phyloP scores from a whole-genome alignment of 306 rosid genomes.

The Prosopis cineraria region DNA sequence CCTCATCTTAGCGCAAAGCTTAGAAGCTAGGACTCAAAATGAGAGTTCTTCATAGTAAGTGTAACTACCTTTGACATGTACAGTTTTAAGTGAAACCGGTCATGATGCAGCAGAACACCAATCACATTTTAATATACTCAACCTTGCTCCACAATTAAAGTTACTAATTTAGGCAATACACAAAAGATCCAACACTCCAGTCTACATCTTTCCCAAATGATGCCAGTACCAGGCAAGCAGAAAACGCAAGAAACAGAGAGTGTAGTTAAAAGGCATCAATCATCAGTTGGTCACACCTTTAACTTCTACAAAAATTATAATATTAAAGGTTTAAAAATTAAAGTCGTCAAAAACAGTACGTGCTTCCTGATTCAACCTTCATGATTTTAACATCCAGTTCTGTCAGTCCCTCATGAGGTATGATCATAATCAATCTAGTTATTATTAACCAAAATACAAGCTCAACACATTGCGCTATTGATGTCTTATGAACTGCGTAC shows the following conservation, averaged over 20 bases:
- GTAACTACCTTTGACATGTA: background rate
- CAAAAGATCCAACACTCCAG: background rate
- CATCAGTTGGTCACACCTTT: background rate
- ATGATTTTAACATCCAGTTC: constrained; percentile 14
- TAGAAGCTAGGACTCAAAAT: background rate
- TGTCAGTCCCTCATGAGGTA: background rate
- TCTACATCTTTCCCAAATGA: background rate
- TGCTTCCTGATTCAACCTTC: background rate
- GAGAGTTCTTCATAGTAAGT: background rate
- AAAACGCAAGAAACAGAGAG: background rate
- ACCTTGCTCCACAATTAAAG: too few relatives aligned
- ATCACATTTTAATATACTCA: background rate
- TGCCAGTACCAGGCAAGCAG: background rate
- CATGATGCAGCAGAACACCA: background rate
- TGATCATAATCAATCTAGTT: background rate
- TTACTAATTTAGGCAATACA: background rate
- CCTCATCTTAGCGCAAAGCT: background rate
- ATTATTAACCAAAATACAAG: too few relatives aligned
- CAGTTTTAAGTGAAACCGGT: background rate
- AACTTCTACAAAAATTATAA: background rate
- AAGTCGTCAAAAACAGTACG: background rate
- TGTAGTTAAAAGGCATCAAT: background rate
- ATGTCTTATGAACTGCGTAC: too few relatives aligned
- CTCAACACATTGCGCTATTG: too few relatives aligned
- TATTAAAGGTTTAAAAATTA: background rate